Percentiles rank a stretch among this genome's conserved stretches.
Conservation (phyloP, 371 early-diverging fungal genomes). For the Ordospora colligata region DNA sequence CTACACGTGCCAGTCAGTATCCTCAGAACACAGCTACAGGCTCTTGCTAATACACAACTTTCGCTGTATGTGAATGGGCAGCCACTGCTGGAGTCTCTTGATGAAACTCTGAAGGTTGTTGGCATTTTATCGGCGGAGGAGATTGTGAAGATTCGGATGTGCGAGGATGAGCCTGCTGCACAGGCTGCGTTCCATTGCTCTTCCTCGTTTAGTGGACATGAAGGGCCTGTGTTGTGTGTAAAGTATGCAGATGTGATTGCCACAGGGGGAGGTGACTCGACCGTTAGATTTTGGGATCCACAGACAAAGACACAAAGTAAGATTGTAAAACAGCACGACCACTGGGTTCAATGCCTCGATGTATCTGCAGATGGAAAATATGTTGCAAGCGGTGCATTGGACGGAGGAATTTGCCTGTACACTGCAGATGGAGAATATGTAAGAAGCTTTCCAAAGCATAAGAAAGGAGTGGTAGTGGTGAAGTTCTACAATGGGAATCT, state of each 20-base stretch:
- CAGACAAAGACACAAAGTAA: slow-evolving; percentile 67
- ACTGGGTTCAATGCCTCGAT: slow-evolving; percentile 77
- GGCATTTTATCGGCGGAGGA: slow-evolving; percentile 59
- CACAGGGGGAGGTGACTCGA: slow-evolving; percentile 81
- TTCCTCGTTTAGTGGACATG: slow-evolving; percentile 65
- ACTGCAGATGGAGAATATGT: slow-evolving; percentile 62
- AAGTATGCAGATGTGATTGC: slow-evolving; percentile 74
- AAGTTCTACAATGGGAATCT: slow-evolving; percentile 68
- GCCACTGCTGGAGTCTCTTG: slow-evolving; percentile 34
- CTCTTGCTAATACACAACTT: slow-evolving; percentile 22
- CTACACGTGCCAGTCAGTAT: slow-evolving; percentile 46
- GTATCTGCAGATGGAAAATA: slow-evolving; percentile 69
- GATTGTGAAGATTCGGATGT: slow-evolving; percentile 39
- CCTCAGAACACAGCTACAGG: slow-evolving; percentile 27
- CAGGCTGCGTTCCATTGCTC: slow-evolving; percentile 52
- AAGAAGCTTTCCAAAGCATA: slow-evolving; percentile 71
- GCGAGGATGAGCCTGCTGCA: slow-evolving; percentile 23
- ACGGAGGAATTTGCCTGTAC: slow-evolving; percentile 71
- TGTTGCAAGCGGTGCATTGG: slow-evolving; percentile 78
- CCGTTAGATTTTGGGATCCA: slow-evolving; percentile 86
- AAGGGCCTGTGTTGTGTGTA: slow-evolving; percentile 79
- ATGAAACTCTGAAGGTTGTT: slow-evolving; percentile 61
- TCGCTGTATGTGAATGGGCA: slow-evolving; percentile 47
- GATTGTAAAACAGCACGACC: slow-evolving; percentile 64
- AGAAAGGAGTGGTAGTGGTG: slow-evolving; percentile 74